Conservation (phyloP, 2,329 filamentous ascomycete species). For the Cytospora paraplurivora region DNA sequence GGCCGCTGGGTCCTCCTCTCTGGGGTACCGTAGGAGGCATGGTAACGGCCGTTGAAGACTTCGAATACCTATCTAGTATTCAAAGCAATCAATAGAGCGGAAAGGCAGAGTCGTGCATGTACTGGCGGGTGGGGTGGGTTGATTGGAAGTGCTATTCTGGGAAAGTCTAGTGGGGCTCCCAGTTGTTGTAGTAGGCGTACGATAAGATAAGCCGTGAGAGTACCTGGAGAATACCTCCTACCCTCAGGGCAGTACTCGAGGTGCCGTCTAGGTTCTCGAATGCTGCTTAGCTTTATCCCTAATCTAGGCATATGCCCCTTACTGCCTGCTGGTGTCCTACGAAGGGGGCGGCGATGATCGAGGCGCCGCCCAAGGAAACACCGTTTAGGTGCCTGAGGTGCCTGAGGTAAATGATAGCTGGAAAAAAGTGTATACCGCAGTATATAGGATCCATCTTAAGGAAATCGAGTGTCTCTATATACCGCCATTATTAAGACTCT, state of each 20-base stretch:
- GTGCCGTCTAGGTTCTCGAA: no score
- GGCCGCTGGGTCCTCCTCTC: conserved; percentile 38
- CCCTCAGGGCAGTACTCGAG: no score
- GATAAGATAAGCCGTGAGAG: conserved; percentile 18
- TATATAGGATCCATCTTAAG: no score
- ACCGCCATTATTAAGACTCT: background rate
- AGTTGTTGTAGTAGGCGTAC: background rate
- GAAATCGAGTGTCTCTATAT: background rate
- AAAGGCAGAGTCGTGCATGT: background rate
- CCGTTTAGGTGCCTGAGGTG: no score
- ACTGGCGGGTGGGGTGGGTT: background rate
- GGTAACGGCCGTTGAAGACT: conserved; percentile 9
- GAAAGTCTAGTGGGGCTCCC: background rate
- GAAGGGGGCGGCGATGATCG: no score
- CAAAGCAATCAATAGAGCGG: background rate
- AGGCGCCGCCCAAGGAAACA: no score
- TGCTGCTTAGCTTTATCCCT: no score
- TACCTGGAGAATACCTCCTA: no score
- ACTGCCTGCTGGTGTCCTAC: no score
- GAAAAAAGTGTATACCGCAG: no score
- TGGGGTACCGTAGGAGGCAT: conserved; percentile 36
- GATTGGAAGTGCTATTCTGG: background rate
- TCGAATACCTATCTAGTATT: background rate
- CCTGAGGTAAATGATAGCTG: no score
- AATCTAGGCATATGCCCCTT: no score